phyloP scores from a whole-genome alignment of 2,329 filamentous ascomycete species.

The Ophiostoma ips region DNA sequence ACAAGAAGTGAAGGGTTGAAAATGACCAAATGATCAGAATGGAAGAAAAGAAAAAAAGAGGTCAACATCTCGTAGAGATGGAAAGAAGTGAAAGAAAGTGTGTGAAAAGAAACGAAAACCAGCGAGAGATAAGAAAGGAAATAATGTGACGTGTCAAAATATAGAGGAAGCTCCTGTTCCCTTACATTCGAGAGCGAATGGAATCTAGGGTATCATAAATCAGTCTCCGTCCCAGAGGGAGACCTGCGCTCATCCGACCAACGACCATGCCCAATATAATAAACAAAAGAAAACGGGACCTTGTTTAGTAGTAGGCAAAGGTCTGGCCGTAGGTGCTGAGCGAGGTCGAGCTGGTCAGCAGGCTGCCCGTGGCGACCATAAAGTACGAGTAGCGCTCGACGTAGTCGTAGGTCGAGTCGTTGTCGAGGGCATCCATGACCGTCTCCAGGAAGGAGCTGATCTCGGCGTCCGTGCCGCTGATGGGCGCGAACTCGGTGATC shows the following conservation, averaged over 20 bases:
- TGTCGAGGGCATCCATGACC: constrained; percentile 35
- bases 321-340: constrained; percentile 34
- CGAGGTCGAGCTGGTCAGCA: constrained; percentile 26
- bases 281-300: background rate
- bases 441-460: constrained; percentile 34
- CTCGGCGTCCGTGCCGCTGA: constrained; percentile 27
- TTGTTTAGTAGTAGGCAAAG: constrained; percentile 27
- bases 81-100: constrained; percentile 1
- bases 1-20: background rate
- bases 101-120: background rate
- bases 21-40: background rate
- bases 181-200: background rate
- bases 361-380: constrained; percentile 30
- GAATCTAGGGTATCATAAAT: constrained; percentile 12
- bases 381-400: constrained; percentile 46
- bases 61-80: background rate
- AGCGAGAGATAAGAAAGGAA: background rate
- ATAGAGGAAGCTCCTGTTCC: constrained; percentile 1
- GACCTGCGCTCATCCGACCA: background rate
- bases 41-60: constrained; percentile 1
- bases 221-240: constrained; percentile 5
- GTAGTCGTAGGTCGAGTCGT: constrained; percentile 29
- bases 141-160: background rate
- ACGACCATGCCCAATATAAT: background rate
- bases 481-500: constrained; percentile 51